Conservation (phyloP, 805 yeast genomes). For the Zygosaccharomyces rouxii region DNA sequence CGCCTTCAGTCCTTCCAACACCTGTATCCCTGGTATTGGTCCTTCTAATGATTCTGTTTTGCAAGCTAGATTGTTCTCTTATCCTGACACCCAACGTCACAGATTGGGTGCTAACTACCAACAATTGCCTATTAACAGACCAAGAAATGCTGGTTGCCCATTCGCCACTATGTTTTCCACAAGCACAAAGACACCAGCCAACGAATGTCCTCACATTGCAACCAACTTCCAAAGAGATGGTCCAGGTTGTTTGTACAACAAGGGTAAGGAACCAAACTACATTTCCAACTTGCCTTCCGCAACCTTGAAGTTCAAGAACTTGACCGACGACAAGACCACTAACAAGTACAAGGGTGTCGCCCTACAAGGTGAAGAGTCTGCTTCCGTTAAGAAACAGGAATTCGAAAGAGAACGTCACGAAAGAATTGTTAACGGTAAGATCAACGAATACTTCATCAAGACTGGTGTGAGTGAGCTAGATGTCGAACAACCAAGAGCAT, state of each 20-base stretch:
- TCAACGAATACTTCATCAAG: slow-evolving; percentile 36
- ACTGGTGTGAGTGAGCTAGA: slow-evolving; percentile 43
- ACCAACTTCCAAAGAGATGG: slow-evolving; percentile 59
- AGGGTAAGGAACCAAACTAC: slow-evolving; percentile 50
- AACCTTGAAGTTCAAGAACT: slow-evolving; percentile 21
- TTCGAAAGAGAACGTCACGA: slow-evolving; percentile 36
- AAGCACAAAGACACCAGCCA: slow-evolving; percentile 8
- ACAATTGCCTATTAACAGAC: slow-evolving; percentile 61
- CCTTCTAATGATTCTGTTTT: slow-evolving; percentile 74
- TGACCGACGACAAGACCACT: slow-evolving; percentile 14
- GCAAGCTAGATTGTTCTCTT: slow-evolving; percentile 71
- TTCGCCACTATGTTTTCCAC: slow-evolving; percentile 16
- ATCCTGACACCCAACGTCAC: slow-evolving; percentile 73
- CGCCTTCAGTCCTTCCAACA: slow-evolving; percentile 69
- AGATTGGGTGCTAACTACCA: slow-evolving; percentile 66
- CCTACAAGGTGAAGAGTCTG: slow-evolving; percentile 25
- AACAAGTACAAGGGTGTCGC: slow-evolving; percentile 37
- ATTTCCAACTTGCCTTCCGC: slow-evolving; percentile 38
- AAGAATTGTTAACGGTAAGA: slow-evolving; percentile 36
- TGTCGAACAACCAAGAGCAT: slow-evolving; percentile 44
- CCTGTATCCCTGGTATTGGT: slow-evolving; percentile 67
- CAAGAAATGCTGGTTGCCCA: slow-evolving; percentile 46
- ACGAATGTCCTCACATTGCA: slow-evolving; percentile 35
- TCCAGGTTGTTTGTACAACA: slow-evolving; percentile 44
- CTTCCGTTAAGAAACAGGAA: slow-evolving; percentile 29